phyloP scores from a whole-genome alignment of 331 rosid genomes.

The Phaseolus coccineus region DNA sequence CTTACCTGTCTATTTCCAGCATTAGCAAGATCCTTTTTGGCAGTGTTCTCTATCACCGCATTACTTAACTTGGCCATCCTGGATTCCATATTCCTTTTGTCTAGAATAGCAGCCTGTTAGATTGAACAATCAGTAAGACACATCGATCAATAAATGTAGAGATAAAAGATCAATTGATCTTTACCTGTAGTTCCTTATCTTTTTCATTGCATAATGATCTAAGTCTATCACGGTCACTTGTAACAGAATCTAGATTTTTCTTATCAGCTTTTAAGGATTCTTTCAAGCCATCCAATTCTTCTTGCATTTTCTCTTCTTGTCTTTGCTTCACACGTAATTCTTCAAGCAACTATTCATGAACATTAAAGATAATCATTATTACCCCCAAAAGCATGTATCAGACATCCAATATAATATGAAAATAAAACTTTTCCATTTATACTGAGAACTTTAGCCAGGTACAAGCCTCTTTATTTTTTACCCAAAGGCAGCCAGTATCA shows the following conservation, averaged over 20 bases:
- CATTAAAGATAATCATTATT: slow-evolving; percentile 32
- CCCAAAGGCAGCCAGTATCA: slow-evolving; percentile 16
- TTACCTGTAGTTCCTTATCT: slow-evolving; percentile 77
- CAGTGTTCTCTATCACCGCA: slow-evolving; percentile 53
- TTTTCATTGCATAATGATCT: slow-evolving; percentile 63
- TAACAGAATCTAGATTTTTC: slow-evolving; percentile 63
- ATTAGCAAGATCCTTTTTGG: slow-evolving; percentile 51
- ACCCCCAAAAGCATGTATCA: neutral
- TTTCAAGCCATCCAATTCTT: slow-evolving; percentile 71
- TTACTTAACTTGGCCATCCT: slow-evolving; percentile 61
- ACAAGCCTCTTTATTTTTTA: neutral
- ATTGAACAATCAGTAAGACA: slow-evolving; percentile 29
- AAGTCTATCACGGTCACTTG: slow-evolving; percentile 58
- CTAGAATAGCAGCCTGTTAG: slow-evolving; percentile 63
- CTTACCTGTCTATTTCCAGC: slow-evolving; percentile 70
- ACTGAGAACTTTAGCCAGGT: neutral
- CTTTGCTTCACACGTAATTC: slow-evolving; percentile 74
- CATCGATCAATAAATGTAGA: neutral
- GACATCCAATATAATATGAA: neutral
- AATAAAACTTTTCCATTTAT: neutral
- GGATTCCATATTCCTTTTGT: slow-evolving; percentile 67
- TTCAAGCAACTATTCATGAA: slow-evolving; percentile 64
- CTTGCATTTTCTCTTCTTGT: slow-evolving; percentile 65
- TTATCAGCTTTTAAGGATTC: slow-evolving; percentile 61
- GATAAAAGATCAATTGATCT: slow-evolving; percentile 27